Evolutionary conservation across 2,329 filamentous ascomycete species (phyloP).

Genomic region (Stagonosporopsis rhizophila): DNA sequence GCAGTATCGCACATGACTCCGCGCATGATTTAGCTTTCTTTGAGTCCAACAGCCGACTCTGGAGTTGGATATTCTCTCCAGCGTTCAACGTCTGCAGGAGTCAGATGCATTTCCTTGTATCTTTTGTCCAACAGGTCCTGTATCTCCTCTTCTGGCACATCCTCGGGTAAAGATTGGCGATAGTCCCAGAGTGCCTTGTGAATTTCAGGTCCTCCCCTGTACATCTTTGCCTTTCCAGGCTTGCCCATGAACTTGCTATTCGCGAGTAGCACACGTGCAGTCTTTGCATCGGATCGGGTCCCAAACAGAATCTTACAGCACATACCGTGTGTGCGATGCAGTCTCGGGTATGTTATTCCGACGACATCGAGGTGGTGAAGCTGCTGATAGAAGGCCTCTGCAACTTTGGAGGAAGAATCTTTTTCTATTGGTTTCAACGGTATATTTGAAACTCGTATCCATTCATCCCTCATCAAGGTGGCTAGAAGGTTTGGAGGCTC

Average conservation of each 20-base stretch:
- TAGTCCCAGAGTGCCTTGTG: not conserved
- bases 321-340: not conserved
- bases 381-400: not conserved
- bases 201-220: not conserved
- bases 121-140: not conserved
- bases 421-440: not conserved
- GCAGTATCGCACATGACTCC: too few species aligned
- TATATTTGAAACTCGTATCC: not conserved
- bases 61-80: not conserved
- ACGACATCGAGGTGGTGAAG: constrained; percentile 6
- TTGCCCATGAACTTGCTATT: not conserved
- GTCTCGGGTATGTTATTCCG: not conserved
- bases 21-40: too few species aligned
- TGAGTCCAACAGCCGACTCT: constrained; percentile 3
- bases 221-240: not conserved
- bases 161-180: not conserved
- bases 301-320: constrained; percentile 1
- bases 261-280: not conserved
- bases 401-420: not conserved
- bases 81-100: not conserved
- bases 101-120: not conserved
- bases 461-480: not conserved
- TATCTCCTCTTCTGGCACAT: not conserved
- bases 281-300: not conserved
- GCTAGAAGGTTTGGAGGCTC: not conserved